Conservation (phyloP, 495 filamentous ascomycete species). For the Tuber calosporum region DNA sequence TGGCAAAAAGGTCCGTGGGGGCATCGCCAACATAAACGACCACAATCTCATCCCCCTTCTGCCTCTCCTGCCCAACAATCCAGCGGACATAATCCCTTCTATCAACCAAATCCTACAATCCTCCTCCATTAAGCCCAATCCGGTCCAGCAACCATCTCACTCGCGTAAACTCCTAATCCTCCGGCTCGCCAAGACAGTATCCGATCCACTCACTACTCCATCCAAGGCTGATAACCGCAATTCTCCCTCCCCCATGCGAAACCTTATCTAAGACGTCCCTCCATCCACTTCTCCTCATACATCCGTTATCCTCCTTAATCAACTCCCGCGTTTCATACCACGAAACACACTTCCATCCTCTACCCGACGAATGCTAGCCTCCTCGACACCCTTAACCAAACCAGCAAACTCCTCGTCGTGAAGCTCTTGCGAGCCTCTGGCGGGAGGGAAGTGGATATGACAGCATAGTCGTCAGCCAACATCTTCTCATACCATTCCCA, state of each 20-base stretch:
- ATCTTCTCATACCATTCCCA: slow-evolving; percentile 22
- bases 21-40: slow-evolving; percentile 42
- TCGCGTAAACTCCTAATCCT: slow-evolving; percentile 22
- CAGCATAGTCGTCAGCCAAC: slow-evolving; percentile 21
- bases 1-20: slow-evolving; percentile 36
- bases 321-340: slow-evolving; percentile 12
- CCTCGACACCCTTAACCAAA: slow-evolving; percentile 25
- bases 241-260: slow-evolving; percentile 11
- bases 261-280: slow-evolving; percentile 15
- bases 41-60: not conserved
- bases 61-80: slow-evolving; percentile 6
- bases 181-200: slow-evolving; percentile 10
- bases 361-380: slow-evolving; percentile 32
- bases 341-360: slow-evolving; percentile 29
- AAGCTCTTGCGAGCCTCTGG: slow-evolving; percentile 21
- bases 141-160: slow-evolving; percentile 21
- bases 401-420: slow-evolving; percentile 24
- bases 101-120: slow-evolving; percentile 33
- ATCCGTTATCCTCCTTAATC: slow-evolving; percentile 7
- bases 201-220: slow-evolving; percentile 39
- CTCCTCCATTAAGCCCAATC: slow-evolving; percentile 16
- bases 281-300: slow-evolving; percentile 21
- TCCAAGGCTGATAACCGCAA: slow-evolving; percentile 33
- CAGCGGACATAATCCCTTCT: slow-evolving; percentile 26
- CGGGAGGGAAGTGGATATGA: slow-evolving; percentile 5